Conservation (phyloP, 108 stramenopile species). For the Aurantiochytrium sp. region DNA sequence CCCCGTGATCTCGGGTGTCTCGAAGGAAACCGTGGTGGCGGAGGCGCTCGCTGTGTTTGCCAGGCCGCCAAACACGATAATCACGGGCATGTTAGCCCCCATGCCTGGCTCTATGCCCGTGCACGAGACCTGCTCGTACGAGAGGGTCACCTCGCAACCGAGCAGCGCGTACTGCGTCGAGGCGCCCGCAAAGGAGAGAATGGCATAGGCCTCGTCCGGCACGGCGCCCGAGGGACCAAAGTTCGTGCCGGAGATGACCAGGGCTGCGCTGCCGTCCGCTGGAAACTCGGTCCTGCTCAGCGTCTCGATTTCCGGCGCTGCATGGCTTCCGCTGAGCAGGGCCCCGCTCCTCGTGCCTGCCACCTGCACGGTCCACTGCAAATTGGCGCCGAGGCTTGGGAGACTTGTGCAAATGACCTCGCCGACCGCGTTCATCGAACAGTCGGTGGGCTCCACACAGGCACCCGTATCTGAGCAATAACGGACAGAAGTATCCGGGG, state of each 20-base stretch:
- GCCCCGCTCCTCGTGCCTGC: neutral
- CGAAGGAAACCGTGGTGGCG: neutral
- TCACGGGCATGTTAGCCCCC: neutral
- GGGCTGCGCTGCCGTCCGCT: neutral
- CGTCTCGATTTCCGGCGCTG: neutral
- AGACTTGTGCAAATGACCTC: neutral
- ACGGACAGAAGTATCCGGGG: neutral
- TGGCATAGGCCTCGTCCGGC: neutral
- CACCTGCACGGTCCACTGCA: neutral
- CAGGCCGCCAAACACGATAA: slow-evolving; percentile 17
- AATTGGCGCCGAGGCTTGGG: neutral
- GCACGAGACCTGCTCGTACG: slow-evolving; percentile 24
- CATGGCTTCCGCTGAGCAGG: neutral
- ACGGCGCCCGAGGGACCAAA: neutral
- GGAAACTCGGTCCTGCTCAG: neutral
- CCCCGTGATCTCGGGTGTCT: neutral
- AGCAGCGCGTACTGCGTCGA: neutral
- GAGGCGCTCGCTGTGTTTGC: neutral
- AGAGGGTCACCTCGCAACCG: neutral
- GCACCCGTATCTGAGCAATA: neutral
- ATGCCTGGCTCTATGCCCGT: slow-evolving; percentile 18
- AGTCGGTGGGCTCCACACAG: neutral
- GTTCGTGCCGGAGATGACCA: slow-evolving; percentile 23
- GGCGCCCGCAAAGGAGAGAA: neutral
- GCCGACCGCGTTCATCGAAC: neutral